phyloP scores from a whole-genome alignment of 2,329 filamentous ascomycete species.

The Pseudogymnoascus pannorum region DNA sequence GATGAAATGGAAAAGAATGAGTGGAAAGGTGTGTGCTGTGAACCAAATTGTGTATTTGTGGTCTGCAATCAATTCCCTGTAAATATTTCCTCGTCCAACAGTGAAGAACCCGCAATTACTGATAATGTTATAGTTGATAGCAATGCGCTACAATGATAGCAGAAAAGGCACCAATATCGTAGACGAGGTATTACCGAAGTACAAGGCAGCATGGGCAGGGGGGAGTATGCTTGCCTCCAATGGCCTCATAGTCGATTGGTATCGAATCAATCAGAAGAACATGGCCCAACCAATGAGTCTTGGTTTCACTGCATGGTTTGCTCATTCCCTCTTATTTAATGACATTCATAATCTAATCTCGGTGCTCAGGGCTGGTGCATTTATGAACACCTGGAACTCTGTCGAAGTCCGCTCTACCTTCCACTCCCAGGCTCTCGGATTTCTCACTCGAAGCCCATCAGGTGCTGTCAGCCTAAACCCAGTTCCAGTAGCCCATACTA shows the following conservation, averaged over 20 bases:
- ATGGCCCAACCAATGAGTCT: constrained; percentile 17
- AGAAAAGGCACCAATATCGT: constrained; percentile 29
- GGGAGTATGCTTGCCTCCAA: constrained; percentile 27
- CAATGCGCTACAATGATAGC: constrained; percentile 32
- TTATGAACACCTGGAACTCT: constrained; percentile 34
- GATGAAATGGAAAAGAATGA: constrained; percentile 32
- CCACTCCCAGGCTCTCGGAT: constrained; percentile 22
- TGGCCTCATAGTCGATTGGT: constrained; percentile 24
- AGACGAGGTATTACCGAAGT: constrained; percentile 31
- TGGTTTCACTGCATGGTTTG: constrained; percentile 27
- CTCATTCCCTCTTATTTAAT: constrained; percentile 11
- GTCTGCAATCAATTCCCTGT: constrained; percentile 40
- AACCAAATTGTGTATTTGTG: constrained; percentile 35
- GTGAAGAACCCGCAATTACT: background rate
- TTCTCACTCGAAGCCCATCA: constrained; percentile 21
- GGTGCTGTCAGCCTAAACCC: constrained; percentile 23
- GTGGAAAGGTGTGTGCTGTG: constrained; percentile 37
- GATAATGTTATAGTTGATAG: constrained; percentile 27
- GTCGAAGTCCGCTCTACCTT: constrained; percentile 25
- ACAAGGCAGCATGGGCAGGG: constrained; percentile 30
- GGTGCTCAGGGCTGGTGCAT: constrained; percentile 26
- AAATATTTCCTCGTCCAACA: constrained; percentile 11
- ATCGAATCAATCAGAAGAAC: constrained; percentile 25
- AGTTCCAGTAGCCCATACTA: constrained; percentile 21
- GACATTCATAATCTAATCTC: background rate